Percentiles rank a stretch among this genome's conserved stretches.
Evolutionary conservation across 352 stramenopile genomes (phyloP).

Genomic region (Pythium oligandrum): DNA sequence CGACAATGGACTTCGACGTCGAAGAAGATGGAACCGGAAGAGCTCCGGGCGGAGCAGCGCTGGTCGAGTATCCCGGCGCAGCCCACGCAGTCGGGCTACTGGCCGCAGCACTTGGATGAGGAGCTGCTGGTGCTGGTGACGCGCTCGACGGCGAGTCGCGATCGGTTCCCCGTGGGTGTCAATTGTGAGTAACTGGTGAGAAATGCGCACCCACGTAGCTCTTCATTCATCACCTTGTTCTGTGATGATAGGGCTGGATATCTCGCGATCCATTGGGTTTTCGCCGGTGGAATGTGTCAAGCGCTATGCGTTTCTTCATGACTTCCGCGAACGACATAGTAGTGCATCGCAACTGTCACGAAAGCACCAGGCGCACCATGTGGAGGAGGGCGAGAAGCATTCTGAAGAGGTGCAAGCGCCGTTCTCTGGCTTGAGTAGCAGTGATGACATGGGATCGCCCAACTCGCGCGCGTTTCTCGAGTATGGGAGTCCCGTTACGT

Average conservation of each 20-base stretch:
- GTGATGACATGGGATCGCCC: constrained; percentile 35
- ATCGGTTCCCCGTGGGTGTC: constrained; percentile 78
- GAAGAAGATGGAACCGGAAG: constrained; percentile 27
- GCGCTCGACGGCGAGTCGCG: constrained; percentile 61
- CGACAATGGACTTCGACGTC: neutral
- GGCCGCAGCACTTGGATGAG: constrained; percentile 48
- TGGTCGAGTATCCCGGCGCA: constrained; percentile 52
- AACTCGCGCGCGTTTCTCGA: constrained; percentile 31
- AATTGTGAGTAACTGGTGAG: constrained; percentile 45
- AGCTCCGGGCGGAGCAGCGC: constrained; percentile 57
- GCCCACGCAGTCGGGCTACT: constrained; percentile 30
- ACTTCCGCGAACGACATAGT: constrained; percentile 18
- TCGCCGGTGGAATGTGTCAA: constrained; percentile 80
- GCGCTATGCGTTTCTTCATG: constrained; percentile 69
- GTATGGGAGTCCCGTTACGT: constrained; percentile 57
- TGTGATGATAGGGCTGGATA: constrained; percentile 49
- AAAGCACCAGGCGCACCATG: too few relatives aligned
- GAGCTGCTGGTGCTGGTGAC: constrained; percentile 57
- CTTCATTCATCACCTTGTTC: neutral
- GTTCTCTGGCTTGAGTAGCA: constrained; percentile 35
- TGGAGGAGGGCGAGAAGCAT: constrained; percentile 4
- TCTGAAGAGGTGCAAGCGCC: constrained; percentile 17
- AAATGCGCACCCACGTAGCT: neutral
- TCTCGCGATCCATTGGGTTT: constrained; percentile 45
- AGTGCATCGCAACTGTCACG: too few relatives aligned